Base-by-base conservation (phyloP, 2,329 filamentous ascomycete species). In the Moelleriella libera region DNA sequence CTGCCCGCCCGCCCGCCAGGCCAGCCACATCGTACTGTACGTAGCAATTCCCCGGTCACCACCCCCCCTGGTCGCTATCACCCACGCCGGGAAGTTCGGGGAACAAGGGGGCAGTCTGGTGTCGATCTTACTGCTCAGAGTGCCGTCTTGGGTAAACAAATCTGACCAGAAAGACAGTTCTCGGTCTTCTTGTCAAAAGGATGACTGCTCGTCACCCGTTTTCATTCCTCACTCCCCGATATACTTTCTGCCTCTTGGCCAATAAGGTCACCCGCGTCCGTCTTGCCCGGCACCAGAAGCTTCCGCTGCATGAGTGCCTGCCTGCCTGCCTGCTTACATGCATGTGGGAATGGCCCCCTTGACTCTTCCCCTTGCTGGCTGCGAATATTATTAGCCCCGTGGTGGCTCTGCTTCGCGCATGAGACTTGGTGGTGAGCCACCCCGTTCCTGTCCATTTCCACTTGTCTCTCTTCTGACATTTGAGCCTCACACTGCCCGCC, bases 51-150 rank as follows among this genome's bases (percentile, higher is more conserved):
- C 12, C 47, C 43, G 40, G 29, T 11, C 21, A 30, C 41, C 32
- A 46, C 37, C 28, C 45, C 41, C 45, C 12, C 5, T 29, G 21
- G 14, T 29, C 34, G 39, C 29, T 42, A 43, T 41, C 34, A 28
- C 46, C n/a, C 41, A 34, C 42, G 8, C 47, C 47, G 47, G 47
- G 29, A 48, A 30, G 37, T 21, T 45, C 47, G 47, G 47, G 37
- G 31, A 43, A 30, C 37, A 39, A 43, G 47, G 30, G 43, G 45
- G 44, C 37, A 28, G 30, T 43, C 41, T 40, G 41, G 31, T 11
- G 32, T 37, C 32, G 32, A 37, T 37, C 32, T 37, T 37, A 37
- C 32, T 11, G 32, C 32, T 37, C 32, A 37, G 7, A 7, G 32
- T n/a, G n/a, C n/a, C n/a, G n/a, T n/a, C n/a, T n/a, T n/a, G n/a